These are phyloP conservation scores for Calendula officinalis DNA, from an alignment of 129 eudicot genomes.

Conservation along the genomic window DNA sequence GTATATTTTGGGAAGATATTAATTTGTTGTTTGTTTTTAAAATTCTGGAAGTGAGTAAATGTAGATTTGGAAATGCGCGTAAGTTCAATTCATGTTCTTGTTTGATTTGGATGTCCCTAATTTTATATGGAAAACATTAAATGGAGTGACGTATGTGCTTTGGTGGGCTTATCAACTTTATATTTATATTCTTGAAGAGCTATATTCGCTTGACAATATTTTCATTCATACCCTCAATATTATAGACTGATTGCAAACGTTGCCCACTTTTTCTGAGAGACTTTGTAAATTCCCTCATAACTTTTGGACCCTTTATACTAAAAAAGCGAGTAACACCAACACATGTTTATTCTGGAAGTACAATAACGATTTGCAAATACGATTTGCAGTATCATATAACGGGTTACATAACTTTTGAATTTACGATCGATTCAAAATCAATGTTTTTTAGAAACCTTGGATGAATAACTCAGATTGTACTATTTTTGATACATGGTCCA, in stretches of 20 bases:
- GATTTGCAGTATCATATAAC: too few relatives aligned
- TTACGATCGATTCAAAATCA: too few relatives aligned
- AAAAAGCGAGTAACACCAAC: too few relatives aligned
- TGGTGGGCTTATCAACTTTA: conserved; percentile 22
- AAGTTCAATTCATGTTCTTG: conserved; percentile 22
- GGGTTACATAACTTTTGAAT: too few relatives aligned
- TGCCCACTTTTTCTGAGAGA: conserved; percentile 2
- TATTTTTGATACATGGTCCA: too few relatives aligned
- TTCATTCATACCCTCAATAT: background rate
- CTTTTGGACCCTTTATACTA: background rate
- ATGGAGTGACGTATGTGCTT: conserved; percentile 35
- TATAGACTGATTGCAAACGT: conserved; percentile 3
- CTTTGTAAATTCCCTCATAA: background rate
- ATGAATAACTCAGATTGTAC: too few relatives aligned
- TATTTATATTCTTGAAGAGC: conserved; percentile 19
- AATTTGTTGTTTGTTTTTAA: too few relatives aligned
- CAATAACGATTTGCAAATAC: too few relatives aligned
- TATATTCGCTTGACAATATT: background rate
- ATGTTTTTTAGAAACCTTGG: too few relatives aligned
- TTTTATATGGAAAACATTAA: conserved; percentile 26
- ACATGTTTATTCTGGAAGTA: too few relatives aligned
- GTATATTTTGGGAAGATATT: too few relatives aligned
- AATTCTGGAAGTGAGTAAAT: too few relatives aligned
- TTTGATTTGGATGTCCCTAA: conserved; percentile 7
- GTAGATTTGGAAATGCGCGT: conserved; percentile 26